phyloP scores from a whole-genome alignment of 176 grass and related monocot genomes.

The Juncus effusus region DNA sequence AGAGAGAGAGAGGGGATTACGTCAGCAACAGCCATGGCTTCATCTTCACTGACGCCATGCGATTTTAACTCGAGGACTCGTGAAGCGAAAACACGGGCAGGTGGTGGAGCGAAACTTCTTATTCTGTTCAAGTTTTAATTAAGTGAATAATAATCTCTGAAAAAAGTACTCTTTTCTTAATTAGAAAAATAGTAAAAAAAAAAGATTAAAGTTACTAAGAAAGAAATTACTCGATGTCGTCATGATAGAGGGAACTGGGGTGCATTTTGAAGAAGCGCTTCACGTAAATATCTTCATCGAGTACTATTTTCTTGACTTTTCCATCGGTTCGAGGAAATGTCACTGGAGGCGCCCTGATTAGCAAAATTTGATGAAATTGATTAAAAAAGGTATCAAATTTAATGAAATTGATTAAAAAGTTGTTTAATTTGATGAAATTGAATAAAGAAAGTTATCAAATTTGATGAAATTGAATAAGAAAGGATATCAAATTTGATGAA shows the following conservation, averaged over 20 bases:
- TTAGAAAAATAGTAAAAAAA: background rate
- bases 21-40: conserved; percentile 83
- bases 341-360: conserved; percentile 56
- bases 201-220: background rate
- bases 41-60: conserved; percentile 60
- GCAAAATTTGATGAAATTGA: conserved; percentile 8
- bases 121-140: conserved; percentile 41
- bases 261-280: conserved; percentile 58
- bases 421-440: background rate
- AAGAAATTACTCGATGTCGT: conserved; percentile 55
- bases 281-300: conserved; percentile 69
- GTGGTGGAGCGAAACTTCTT: conserved; percentile 70
- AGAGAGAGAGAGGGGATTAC: conserved; percentile 29
- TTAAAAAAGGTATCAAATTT: background rate
- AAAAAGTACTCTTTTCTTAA: background rate
- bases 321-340: conserved; percentile 56
- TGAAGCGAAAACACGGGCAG: conserved; percentile 87
- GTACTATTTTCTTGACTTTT: conserved; percentile 48
- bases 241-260: conserved; percentile 69
- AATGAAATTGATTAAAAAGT: background rate
- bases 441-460: background rate
- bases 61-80: conserved; percentile 68
- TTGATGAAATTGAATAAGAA: background rate
- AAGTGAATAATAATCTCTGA: background rate
- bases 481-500: background rate